Conservation (phyloP, 148 eudicot species). For the Euryodendron excelsum region DNA sequence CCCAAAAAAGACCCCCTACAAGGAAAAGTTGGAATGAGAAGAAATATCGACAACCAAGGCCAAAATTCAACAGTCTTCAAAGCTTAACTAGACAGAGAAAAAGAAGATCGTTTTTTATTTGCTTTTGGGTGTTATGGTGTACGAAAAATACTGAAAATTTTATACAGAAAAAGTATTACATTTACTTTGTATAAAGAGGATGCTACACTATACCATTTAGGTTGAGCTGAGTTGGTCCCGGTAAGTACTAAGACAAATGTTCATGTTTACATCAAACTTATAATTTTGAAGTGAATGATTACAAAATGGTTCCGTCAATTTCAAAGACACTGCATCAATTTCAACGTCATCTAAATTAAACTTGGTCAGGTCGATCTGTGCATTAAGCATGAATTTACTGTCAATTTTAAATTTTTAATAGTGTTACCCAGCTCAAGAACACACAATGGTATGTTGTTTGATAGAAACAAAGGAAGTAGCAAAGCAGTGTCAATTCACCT, state of each 20-base stretch:
- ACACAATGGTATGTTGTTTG: too few relatives aligned
- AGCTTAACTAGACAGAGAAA: neutral
- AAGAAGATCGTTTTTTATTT: neutral
- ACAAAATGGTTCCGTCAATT: neutral
- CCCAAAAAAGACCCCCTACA: slow-evolving; percentile 15
- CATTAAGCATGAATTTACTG: neutral
- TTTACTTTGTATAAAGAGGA: neutral
- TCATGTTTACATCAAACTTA: too few relatives aligned
- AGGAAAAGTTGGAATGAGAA: neutral
- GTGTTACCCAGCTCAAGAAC: neutral
- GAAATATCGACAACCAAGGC: too few relatives aligned
- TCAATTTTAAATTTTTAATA: neutral
- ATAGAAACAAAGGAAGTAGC: too few relatives aligned
- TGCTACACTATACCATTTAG: too few relatives aligned
- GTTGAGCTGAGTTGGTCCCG: too few relatives aligned
- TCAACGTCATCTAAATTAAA: neutral
- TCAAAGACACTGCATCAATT: neutral
- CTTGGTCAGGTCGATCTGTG: neutral
- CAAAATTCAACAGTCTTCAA: too few relatives aligned
- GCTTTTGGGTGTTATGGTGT: neutral
- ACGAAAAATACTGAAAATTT: neutral
- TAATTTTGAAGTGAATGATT: neutral
- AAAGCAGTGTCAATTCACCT: too few relatives aligned
- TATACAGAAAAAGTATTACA: too few relatives aligned
- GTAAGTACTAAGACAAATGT: too few relatives aligned